phyloP scores from a whole-genome alignment of 108 stramenopile species.

The Cylindrotheca fusiformis region DNA sequence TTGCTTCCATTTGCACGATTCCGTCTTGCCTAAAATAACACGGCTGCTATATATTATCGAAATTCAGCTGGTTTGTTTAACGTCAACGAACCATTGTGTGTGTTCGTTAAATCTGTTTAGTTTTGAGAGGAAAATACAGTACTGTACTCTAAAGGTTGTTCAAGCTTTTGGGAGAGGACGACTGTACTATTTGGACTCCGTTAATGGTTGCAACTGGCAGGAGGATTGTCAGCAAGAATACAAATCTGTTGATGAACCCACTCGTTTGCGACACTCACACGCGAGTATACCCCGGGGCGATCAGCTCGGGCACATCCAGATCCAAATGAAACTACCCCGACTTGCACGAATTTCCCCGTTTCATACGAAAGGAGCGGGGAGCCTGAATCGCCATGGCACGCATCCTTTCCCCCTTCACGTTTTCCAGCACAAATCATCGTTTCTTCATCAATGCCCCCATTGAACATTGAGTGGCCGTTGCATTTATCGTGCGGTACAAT shows the following conservation, averaged over 20 bases:
- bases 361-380: constrained; percentile 17
- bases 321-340: constrained; percentile 36
- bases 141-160: no score
- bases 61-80: no score
- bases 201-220: constrained; percentile 4
- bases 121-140: no score
- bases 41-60: no score
- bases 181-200: no score
- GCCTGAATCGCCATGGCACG: constrained; percentile 34
- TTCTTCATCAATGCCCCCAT: constrained; percentile 10
- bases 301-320: constrained; percentile 16
- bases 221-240: constrained; percentile 17
- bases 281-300: constrained; percentile 28
- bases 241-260: constrained; percentile 38
- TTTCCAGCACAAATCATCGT: constrained; percentile 33
- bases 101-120: no score
- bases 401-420: constrained; percentile 11
- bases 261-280: constrained; percentile 12
- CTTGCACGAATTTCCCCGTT: constrained; percentile 11
- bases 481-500: constrained; percentile 13
- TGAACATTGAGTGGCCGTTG: constrained; percentile 5
- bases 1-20: no score
- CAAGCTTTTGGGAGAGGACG: no score
- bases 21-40: no score
- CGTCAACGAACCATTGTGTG: no score